Conservation (phyloP, 371 early-diverging fungal genomes). For the Globomyces sp. region DNA sequence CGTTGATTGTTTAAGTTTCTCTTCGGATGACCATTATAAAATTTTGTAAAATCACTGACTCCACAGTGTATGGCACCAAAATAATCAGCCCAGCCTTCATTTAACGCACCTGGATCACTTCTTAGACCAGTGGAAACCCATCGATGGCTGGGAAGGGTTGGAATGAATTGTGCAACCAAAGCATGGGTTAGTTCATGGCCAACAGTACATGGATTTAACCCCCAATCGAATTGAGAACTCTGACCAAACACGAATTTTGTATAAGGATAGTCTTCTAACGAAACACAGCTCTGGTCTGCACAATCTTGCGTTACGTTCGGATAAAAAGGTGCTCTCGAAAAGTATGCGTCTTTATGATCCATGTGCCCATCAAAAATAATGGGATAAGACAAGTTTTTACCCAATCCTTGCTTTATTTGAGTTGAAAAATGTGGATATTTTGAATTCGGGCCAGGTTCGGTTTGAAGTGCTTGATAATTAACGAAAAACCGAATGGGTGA, state of each 20-base stretch:
- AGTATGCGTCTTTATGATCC: constrained; percentile 31
- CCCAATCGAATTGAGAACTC: constrained; percentile 24
- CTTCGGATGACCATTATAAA: constrained; percentile 28
- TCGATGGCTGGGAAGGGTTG: constrained; percentile 25
- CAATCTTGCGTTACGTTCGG: constrained; percentile 25
- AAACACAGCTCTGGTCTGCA: constrained; percentile 19
- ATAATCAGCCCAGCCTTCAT: constrained; percentile 42
- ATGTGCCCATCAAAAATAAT: constrained; percentile 23
- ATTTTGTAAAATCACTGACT: constrained; percentile 26
- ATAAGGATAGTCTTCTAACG: constrained; percentile 2
- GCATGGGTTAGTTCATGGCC: constrained; percentile 37
- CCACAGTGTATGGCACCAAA: constrained; percentile 37
- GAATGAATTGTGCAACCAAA: constrained; percentile 29
- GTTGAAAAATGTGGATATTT: constrained; percentile 23
- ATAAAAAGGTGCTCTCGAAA: constrained; percentile 4
- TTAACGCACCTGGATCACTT: constrained; percentile 38
- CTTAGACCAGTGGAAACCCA: constrained; percentile 27
- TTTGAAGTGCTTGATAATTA: constrained; percentile 25
- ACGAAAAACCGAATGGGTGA: constrained; percentile 21
- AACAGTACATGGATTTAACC: constrained; percentile 32
- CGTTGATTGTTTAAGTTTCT: constrained; percentile 27
- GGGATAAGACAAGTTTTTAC: constrained; percentile 24
- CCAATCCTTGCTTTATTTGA: constrained; percentile 28
- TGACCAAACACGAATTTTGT: constrained; percentile 32
- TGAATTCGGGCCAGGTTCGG: background rate